Evolutionary conservation across 176 grass and related monocot species (phyloP).

Genomic region (Microstegium vimineum): DNA sequence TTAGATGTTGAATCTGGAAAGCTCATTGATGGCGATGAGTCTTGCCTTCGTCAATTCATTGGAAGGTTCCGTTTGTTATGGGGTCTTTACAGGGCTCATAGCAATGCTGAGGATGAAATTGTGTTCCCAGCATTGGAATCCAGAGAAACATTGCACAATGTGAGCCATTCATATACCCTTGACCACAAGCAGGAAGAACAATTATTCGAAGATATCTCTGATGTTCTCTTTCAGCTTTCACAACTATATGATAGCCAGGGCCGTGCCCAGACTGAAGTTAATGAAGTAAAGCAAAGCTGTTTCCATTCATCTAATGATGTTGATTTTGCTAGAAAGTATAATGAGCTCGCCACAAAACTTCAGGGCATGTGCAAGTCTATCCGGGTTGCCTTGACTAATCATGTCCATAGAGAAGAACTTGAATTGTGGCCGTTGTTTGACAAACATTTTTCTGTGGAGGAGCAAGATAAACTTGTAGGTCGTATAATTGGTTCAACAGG

Average conservation of each 20-base stretch:
- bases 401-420: conserved; percentile 90
- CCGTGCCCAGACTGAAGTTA: conserved; percentile 5
- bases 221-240: conserved; percentile 73
- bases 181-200: conserved; percentile 99
- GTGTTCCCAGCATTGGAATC: conserved; percentile 98
- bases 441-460: conserved; percentile 92
- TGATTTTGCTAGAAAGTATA: conserved; percentile 67
- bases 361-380: conserved; percentile 98
- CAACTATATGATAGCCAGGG: conserved; percentile 54
- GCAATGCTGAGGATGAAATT: conserved; percentile 99
- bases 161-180: conserved; percentile 96
- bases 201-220: conserved; percentile 83
- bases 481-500: conserved; percentile 98
- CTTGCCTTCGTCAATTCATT: conserved; percentile 73
- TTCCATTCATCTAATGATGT: conserved; percentile 12
- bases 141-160: conserved; percentile 93
- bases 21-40: conserved; percentile 77
- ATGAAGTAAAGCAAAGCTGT: conserved; percentile 11
- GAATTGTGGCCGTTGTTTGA: conserved; percentile 98
- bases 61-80: conserved; percentile 95
- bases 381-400: conserved; percentile 81
- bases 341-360: conserved; percentile 91
- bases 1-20: conserved; percentile 91
- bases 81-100: conserved; percentile 93
- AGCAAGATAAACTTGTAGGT: conserved; percentile 95